A percentile compares a stretch with the other conserved stretches of the same genome.
These are phyloP conservation scores for Naganishia antarctica DNA, from an alignment of 768 basidiomycete species.

Conservation along the genomic window DNA sequence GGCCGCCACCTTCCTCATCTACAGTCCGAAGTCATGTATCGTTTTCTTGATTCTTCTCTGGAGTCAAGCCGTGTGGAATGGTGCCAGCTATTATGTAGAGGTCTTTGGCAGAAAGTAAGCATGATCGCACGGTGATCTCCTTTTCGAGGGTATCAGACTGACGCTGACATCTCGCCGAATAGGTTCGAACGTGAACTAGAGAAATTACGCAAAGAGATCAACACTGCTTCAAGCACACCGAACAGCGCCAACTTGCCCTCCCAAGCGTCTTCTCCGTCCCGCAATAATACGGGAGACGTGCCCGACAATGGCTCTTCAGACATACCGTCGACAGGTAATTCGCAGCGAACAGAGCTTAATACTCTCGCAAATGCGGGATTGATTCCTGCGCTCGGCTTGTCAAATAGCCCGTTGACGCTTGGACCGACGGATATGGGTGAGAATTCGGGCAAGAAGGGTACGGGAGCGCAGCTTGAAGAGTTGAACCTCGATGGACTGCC, in stretches of 20 bases:
- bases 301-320: conserved; percentile 27
- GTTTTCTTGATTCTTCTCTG: conserved; percentile 75
- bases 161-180: conserved; percentile 27
- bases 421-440: conserved; percentile 30
- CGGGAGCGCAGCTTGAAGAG: not conserved
- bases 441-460: not conserved
- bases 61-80: conserved; percentile 84
- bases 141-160: no score
- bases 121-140: not conserved
- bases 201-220: conserved; percentile 76
- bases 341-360: conserved; percentile 7
- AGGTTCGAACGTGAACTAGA: conserved; percentile 93
- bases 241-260: conserved; percentile 1
- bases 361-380: conserved; percentile 25
- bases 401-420: conserved; percentile 41
- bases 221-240: conserved; percentile 10
- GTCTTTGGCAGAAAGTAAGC: conserved; percentile 93
- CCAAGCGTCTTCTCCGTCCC: not conserved
- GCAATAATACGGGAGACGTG: conserved; percentile 55
- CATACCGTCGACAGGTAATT: conserved; percentile 26
- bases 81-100: conserved; percentile 80
- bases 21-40: conserved; percentile 70
- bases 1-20: conserved; percentile 75
- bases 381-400: conserved; percentile 30
- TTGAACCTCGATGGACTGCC: not conserved